Evolutionary conservation across 75 land plant genomes (phyloP), one percentile per base, ranked within the genome.

Genomic region (Cunninghamia lanceolata): DNA sequence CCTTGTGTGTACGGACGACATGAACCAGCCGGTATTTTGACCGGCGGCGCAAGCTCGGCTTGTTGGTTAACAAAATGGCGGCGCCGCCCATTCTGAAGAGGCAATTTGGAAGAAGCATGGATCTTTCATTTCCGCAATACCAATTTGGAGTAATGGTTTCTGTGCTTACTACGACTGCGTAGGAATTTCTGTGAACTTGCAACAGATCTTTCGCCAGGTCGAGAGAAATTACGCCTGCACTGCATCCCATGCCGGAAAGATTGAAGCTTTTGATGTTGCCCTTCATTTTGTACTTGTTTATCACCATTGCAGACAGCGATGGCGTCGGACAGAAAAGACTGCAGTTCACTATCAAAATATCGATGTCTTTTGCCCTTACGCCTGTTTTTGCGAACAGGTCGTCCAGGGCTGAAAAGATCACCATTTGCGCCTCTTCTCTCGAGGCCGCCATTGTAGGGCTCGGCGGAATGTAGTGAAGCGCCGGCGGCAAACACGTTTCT

Each of bases 81-180:
- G 92, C 92, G 19, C 92, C 93, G 10, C 93, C 93, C 90, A 91
- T 86, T 1, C 93, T 71, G 74, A 92, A 92, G 50, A 92, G 63
- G 88, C 93, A 92, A 84, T 92, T 92, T 3, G 93, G 84, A 36
- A 92, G 81, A 66, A 92, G 83, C 93, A 88, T 92, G 16, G 93
- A 91, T 32, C 90, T 74, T 21, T 90, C 75, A 70, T 92, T 88
- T 0, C 93, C 93, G 50, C 86, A 84, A 77, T 92, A 92, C 90
- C 86, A 91, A 56, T 92, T 92, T 3, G 84, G 63, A 3, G 93
- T 92, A 10, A 92, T 91, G 59, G 88, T 92, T 86, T 92, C 93
- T 78, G 89, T 91, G 85, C 90, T 91, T 1, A 92, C 90, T 0
- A 92, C 91, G 3, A 91, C 19, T 0, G 92, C 92, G 70, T 90